A percentile compares a stretch with the other conserved stretches of the same genome.
Evolutionary conservation across 2,329 filamentous ascomycete species (phyloP).

Genomic region (Fusarium ramigenum): DNA sequence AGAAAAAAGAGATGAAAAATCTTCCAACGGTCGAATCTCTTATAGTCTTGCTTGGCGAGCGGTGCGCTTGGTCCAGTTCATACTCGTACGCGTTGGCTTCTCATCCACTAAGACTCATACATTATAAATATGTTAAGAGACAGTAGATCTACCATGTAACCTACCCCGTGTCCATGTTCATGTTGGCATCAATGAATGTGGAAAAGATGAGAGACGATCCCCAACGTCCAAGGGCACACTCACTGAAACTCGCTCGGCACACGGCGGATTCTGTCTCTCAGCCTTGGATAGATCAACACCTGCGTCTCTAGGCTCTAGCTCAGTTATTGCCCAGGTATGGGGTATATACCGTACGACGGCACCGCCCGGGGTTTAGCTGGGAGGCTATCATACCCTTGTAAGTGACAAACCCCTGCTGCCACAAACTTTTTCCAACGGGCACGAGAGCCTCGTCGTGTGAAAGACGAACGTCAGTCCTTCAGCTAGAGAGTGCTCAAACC

Average conservation of each 20-base stretch:
- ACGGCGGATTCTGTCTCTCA: background rate
- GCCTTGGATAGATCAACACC: conserved; percentile 5
- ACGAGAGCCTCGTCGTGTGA: conserved; percentile 5
- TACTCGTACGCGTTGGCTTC: background rate
- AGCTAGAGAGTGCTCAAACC: background rate
- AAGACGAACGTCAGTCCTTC: background rate
- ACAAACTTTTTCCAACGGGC: conserved; percentile 13
- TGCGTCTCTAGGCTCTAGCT: background rate
- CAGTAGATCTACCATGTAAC: conserved; percentile 11
- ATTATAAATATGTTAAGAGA: background rate
- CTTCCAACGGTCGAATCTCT: conserved; percentile 7
- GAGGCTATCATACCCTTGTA: conserved; percentile 5
- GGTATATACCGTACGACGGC: conserved; percentile 28
- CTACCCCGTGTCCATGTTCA: conserved; percentile 9
- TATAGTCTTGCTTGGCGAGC: background rate
- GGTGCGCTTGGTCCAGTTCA: background rate
- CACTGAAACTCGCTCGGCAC: conserved; percentile 11
- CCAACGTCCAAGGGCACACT: background rate
- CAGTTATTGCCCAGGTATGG: conserved; percentile 4
- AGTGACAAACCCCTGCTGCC: conserved; percentile 14
- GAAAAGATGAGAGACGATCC: background rate
- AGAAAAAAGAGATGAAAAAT: background rate
- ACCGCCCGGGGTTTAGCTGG: conserved; percentile 7
- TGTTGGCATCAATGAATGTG: background rate
- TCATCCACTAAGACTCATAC: background rate